phyloP scores from a whole-genome alignment of 2,329 filamentous ascomycete species.

The Immersiporthe knoxdaviesiana region DNA sequence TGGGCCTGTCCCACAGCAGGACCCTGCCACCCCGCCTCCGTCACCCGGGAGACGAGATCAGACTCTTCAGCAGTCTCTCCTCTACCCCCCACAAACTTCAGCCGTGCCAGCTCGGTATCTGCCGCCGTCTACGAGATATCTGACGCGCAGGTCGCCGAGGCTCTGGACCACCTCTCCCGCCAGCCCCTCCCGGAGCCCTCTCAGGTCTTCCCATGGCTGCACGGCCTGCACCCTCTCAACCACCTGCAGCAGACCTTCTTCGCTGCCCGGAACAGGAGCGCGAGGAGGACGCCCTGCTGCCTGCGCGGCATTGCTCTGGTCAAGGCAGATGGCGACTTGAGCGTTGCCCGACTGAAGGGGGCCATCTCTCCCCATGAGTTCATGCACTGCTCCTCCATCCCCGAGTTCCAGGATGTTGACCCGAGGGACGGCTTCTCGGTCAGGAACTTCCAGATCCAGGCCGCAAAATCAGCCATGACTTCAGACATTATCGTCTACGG shows the following conservation, averaged over 20 bases:
- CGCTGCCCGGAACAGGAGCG: slow-evolving; percentile 71
- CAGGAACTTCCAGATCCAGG: slow-evolving; percentile 95
- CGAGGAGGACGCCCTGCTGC: slow-evolving; percentile 73
- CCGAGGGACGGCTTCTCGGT: slow-evolving; percentile 92
- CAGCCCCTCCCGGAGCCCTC: slow-evolving; percentile 83
- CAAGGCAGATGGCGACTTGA: slow-evolving; percentile 83
- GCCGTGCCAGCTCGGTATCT: slow-evolving; percentile 52
- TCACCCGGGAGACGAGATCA: slow-evolving; percentile 64
- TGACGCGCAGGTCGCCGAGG: slow-evolving; percentile 68
- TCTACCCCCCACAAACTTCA: slow-evolving; percentile 74
- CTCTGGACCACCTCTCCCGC: slow-evolving; percentile 74
- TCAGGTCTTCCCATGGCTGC: slow-evolving; percentile 94
- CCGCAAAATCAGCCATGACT: slow-evolving; percentile 81
- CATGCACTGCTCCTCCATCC: slow-evolving; percentile 53
- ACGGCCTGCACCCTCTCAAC: slow-evolving; percentile 88
- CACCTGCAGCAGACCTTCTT: slow-evolving; percentile 91
- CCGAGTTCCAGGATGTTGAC: slow-evolving; percentile 80
- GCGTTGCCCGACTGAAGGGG: slow-evolving; percentile 77
- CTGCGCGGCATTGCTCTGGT: slow-evolving; percentile 82
- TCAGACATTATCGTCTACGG: slow-evolving; percentile 95
- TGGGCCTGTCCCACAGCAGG: slow-evolving; percentile 64
- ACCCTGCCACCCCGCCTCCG: slow-evolving; percentile 64
- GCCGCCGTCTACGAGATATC: slow-evolving; percentile 74
- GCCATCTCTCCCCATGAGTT: slow-evolving; percentile 84
- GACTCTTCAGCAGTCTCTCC: slow-evolving; percentile 66